Base-by-base conservation (phyloP, 2,329 filamentous ascomycete species). In the Fusarium luffae region DNA sequence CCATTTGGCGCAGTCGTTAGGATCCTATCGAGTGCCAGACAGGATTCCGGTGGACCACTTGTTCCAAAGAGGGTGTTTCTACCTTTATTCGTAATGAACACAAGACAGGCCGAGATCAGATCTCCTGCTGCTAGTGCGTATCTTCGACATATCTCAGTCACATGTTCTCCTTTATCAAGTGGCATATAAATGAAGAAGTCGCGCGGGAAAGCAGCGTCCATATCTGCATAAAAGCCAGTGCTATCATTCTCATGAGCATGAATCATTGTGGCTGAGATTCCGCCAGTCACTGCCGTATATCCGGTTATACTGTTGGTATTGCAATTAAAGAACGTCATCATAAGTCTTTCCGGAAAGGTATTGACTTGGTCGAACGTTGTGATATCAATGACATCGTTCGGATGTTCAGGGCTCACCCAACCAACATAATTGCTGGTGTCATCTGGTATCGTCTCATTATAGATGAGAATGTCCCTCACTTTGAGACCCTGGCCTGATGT, bases 121-220 rank as follows among this genome's bases (percentile, higher is more conserved):
- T 37, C 16, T 37, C 32, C 32, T 11, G 9, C 16, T 18, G 16
- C 9, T 37, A 18, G 16, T 21, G 43, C 63, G 40, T 60, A 64
- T 58, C 63, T 43, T 41, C 56, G 51, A 48, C 55, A 67, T 16
- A 68, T 56, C 12, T 67, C 55, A 2, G 59, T 64, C 19, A 67
- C 52, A 27, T 13, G 61, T 48, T 69, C 63, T 40, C 56, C 59
- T 48, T 64, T 19, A 4, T 68, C 59, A 16, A 68, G 63, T 42
- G 63, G 51, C 66, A 68, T 58, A 28, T 69, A 13, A n/a, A 48
- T 34, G 1, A 64, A 47, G 34, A 61, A 67, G 27, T 5, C 23
- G 4, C 41, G 8, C 5, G 54, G 23, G 21, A 21, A 54, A 44
- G 49, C 30, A 25, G 34, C 21, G 18, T 66, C 41, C 25, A 66